phyloP scores from a whole-genome alignment of 768 basidiomycete genomes.

The Lactarius sanguifluus region DNA sequence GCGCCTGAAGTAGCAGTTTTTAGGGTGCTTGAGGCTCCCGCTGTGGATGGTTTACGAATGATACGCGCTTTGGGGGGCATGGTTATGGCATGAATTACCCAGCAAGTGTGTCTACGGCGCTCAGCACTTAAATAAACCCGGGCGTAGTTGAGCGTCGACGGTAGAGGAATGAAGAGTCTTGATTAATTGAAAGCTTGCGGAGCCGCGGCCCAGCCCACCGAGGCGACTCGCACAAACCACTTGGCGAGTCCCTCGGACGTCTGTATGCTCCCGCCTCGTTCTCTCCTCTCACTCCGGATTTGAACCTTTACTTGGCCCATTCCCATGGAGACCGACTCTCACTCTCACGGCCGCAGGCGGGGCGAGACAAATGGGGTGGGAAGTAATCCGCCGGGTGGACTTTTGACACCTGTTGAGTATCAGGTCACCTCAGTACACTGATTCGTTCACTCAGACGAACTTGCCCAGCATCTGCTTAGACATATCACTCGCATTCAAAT shows the following conservation, averaged over 20 bases:
- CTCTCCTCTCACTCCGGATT: slow-evolving; percentile 9
- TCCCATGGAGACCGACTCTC: slow-evolving; percentile 15
- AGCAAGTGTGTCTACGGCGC: not conserved
- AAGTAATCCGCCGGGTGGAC: slow-evolving; percentile 7
- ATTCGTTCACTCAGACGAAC: not conserved
- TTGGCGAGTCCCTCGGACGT: slow-evolving; percentile 12
- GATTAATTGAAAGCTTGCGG: not conserved
- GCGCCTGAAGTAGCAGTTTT: slow-evolving; percentile 10
- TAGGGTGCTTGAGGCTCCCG: slow-evolving; percentile 7
- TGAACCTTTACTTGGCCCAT: slow-evolving; percentile 8
- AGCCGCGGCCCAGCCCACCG: not conserved
- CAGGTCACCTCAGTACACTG: slow-evolving; percentile 2
- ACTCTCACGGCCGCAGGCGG: not conserved
- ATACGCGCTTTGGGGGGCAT: slow-evolving; percentile 51
- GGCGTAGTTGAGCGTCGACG: not conserved
- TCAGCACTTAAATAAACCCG: not conserved
- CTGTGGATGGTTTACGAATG: slow-evolving; percentile 36
- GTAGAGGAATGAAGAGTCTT: not conserved
- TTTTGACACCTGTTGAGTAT: slow-evolving; percentile 25
- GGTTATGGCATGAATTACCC: slow-evolving; percentile 16
- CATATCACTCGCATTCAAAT: slow-evolving; percentile 74
- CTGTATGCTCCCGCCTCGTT: slow-evolving; percentile 12
- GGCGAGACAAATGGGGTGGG: not conserved
- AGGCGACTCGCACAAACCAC: not conserved
- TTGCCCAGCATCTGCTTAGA: slow-evolving; percentile 60